Evolutionary conservation across 768 basidiomycete genomes (phyloP).

Genomic region (Tulasnella calospora): DNA sequence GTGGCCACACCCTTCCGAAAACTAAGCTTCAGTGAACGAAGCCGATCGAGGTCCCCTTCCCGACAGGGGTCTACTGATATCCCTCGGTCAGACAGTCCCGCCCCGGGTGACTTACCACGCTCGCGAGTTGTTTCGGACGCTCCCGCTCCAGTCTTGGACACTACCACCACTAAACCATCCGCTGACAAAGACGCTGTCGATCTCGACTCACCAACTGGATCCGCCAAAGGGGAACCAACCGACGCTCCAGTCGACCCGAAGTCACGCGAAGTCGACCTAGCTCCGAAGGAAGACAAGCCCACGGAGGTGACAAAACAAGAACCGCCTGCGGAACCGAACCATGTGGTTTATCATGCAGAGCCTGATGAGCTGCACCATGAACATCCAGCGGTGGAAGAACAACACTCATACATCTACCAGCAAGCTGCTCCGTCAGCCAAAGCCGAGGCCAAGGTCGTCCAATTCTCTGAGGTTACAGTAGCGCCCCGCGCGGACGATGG

Average conservation of each 20-base stretch:
- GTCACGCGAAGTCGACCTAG: background rate
- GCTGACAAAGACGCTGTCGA: background rate
- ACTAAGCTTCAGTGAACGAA: background rate
- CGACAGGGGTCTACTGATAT: background rate
- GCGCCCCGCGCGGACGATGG: background rate
- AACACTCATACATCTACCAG: background rate
- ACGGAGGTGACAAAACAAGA: background rate
- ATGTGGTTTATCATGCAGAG: background rate
- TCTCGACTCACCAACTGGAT: background rate
- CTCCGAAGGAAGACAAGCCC: background rate
- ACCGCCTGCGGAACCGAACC: background rate
- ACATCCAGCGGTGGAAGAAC: background rate
- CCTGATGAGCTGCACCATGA: background rate
- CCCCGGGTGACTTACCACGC: background rate
- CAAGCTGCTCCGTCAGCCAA: background rate
- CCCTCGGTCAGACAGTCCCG: background rate
- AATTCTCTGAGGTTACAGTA: background rate
- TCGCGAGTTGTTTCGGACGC: background rate
- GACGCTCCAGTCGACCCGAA: background rate
- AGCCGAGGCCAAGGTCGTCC: background rate
- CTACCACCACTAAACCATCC: background rate
- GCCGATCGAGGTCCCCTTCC: background rate
- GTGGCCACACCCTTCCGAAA: background rate
- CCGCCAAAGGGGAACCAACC: background rate
- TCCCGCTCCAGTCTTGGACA: background rate